Percentiles rank a stretch among this genome's conserved stretches.
Evolutionary conservation across 768 basidiomycete species (phyloP).

Genomic region (Fomitopsis serialis): DNA sequence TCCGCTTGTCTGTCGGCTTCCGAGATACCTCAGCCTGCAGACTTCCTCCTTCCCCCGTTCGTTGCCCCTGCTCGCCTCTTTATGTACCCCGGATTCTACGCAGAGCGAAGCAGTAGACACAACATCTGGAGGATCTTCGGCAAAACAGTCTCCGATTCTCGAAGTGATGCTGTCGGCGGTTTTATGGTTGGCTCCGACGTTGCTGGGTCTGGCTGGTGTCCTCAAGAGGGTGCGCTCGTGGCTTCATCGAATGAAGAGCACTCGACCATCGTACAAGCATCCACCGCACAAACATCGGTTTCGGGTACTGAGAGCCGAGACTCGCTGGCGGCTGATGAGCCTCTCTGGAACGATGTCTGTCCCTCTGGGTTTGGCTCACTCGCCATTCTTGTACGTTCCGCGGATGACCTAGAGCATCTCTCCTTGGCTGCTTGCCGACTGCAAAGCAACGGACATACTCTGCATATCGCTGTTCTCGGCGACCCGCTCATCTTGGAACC

Average conservation of each 20-base stretch:
- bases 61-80: conserved; percentile 33
- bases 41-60: conserved; percentile 60
- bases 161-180: conserved; percentile 32
- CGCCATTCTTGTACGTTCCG: conserved; percentile 29
- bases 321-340: background rate
- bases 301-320: too few species aligned
- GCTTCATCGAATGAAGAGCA: background rate
- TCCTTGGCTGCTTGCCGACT: conserved; percentile 33
- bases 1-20: conserved; percentile 22
- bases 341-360: background rate
- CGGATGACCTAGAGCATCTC: conserved; percentile 29
- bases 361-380: conserved; percentile 20
- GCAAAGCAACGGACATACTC: conserved; percentile 21
- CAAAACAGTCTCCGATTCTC: conserved; percentile 18
- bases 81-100: conserved; percentile 13
- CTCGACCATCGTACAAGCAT: too few species aligned
- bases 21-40: conserved; percentile 31
- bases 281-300: too few species aligned
- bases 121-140: conserved; percentile 27
- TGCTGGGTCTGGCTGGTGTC: conserved; percentile 7
- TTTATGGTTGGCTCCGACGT: conserved; percentile 22
- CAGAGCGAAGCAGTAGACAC: background rate
- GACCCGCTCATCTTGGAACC: background rate
- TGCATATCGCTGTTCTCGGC: conserved; percentile 20
- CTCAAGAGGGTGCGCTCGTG: background rate